Percentiles rank a stretch among this genome's conserved stretches.
Conservation (phyloP, 176 grass and related monocot genomes). For the Eremochloa ophiuroides region DNA sequence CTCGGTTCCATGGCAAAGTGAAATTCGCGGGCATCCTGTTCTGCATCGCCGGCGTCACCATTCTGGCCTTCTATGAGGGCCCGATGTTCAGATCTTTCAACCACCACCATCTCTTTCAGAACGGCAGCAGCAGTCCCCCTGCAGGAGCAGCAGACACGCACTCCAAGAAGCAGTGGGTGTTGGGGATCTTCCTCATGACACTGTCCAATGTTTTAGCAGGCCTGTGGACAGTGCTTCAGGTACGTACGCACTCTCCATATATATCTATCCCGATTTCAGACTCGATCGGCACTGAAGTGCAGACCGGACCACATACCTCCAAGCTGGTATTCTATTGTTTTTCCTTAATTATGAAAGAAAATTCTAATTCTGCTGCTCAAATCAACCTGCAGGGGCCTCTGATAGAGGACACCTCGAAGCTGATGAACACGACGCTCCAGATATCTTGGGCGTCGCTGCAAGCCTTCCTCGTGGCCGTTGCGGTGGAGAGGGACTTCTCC, state of each 20-base stretch:
- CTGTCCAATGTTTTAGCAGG: constrained; percentile 42
- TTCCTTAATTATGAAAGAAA: not conserved
- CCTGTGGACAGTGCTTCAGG: constrained; percentile 62
- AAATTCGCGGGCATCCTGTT: constrained; percentile 55
- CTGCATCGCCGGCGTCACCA: constrained; percentile 46
- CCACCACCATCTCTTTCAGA: constrained; percentile 38
- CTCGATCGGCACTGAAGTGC: not conserved
- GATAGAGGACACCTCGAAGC: constrained; percentile 66
- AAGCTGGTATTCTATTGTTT: no score
- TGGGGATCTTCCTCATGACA: constrained; percentile 61
- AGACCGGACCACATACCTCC: no score
- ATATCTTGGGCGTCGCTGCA: constrained; percentile 55
- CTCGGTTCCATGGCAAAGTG: constrained; percentile 44
- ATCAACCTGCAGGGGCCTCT: constrained; percentile 36
- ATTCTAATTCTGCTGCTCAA: not conserved
- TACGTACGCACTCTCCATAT: not conserved
- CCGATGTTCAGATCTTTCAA: constrained; percentile 56
- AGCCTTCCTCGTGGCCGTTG: constrained; percentile 65
- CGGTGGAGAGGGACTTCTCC: constrained; percentile 52
- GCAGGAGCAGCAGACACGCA: not conserved
- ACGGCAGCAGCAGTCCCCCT: not conserved
- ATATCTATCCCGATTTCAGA: not conserved
- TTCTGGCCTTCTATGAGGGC: constrained; percentile 67
- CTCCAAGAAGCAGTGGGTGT: constrained; percentile 53
- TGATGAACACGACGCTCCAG: constrained; percentile 73